These are phyloP conservation scores for Intubia oerlemansii DNA, from an alignment of 2,329 filamentous ascomycete genomes.

Conservation along the genomic window DNA sequence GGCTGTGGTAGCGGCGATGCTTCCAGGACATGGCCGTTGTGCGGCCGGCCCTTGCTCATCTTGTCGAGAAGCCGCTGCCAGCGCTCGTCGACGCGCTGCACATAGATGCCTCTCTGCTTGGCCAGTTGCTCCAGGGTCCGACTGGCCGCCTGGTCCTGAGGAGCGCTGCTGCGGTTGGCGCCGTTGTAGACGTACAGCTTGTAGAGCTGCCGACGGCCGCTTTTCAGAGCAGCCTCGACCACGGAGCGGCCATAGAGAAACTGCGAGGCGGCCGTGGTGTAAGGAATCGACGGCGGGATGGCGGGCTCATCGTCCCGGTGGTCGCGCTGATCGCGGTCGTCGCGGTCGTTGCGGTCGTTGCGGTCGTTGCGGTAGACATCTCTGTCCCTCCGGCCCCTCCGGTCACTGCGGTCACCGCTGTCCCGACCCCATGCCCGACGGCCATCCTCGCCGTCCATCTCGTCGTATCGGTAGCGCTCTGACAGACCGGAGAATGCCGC, in stretches of 20 bases:
- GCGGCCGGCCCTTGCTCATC: constrained; percentile 62
- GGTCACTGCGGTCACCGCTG: neutral
- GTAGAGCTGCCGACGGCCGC: constrained; percentile 51
- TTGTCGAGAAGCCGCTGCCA: constrained; percentile 57
- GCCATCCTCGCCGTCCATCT: neutral
- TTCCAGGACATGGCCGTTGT: constrained; percentile 81
- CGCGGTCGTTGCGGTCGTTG: too few relatives aligned
- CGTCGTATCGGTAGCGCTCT: too few relatives aligned
- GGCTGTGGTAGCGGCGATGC: constrained; percentile 59
- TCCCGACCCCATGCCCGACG: too few relatives aligned
- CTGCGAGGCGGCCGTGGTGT: constrained; percentile 73
- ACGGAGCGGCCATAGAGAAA: constrained; percentile 76
- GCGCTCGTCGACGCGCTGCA: constrained; percentile 35
- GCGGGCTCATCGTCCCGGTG: neutral
- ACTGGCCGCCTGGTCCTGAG: constrained; percentile 12
- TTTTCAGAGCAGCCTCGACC: constrained; percentile 51
- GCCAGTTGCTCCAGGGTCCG: constrained; percentile 29
- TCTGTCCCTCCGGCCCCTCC: neutral
- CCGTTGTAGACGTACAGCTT: constrained; percentile 58
- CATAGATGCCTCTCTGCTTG: constrained; percentile 23
- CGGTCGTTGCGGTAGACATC: too few relatives aligned
- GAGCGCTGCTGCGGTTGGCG: constrained; percentile 26
- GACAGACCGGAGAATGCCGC: neutral
- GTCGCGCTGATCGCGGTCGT: too few relatives aligned
- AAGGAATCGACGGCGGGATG: constrained; percentile 15